Evolutionary conservation across 257 asterid species (phyloP).

Genomic region (Coffea eugenioides): DNA sequence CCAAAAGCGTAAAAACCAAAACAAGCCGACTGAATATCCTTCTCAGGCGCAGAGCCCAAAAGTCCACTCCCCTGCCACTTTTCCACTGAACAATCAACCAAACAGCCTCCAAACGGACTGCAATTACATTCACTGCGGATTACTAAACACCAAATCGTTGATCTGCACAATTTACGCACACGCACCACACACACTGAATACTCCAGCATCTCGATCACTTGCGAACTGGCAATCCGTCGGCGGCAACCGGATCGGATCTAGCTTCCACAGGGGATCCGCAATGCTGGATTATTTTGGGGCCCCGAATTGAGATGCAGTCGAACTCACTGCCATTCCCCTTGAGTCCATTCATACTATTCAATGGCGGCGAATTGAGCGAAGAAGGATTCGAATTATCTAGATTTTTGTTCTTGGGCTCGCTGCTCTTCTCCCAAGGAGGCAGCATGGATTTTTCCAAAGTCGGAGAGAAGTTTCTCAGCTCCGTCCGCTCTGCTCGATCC

Average conservation of each 20-base stretch:
- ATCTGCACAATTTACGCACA: background rate
- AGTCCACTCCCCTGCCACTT: too few relatives aligned
- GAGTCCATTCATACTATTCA: conserved; percentile 68
- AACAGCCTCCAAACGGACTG: too few relatives aligned
- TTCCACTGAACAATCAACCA: too few relatives aligned
- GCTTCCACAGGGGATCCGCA: conserved; percentile 6
- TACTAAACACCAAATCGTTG: background rate
- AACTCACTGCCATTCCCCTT: conserved; percentile 74
- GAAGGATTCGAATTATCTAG: conserved; percentile 90
- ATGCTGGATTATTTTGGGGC: conserved; percentile 20
- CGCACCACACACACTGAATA: background rate
- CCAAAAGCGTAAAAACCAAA: too few relatives aligned
- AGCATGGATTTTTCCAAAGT: conserved; percentile 98
- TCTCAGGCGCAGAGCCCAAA: too few relatives aligned
- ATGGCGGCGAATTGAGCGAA: conserved; percentile 72
- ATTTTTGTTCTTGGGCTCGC: conserved; percentile 83
- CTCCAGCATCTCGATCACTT: background rate
- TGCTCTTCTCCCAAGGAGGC: conserved; percentile 80
- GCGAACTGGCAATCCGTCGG: background rate
- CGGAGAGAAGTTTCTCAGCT: conserved; percentile 95
- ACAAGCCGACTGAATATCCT: too few relatives aligned
- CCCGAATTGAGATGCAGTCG: conserved; percentile 86
- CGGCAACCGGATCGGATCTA: conserved; percentile 22
- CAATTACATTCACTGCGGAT: background rate
- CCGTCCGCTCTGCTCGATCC: conserved; percentile 98